phyloP scores from a whole-genome alignment of 805 yeast species.

The Wickerhamiella parazyma region DNA sequence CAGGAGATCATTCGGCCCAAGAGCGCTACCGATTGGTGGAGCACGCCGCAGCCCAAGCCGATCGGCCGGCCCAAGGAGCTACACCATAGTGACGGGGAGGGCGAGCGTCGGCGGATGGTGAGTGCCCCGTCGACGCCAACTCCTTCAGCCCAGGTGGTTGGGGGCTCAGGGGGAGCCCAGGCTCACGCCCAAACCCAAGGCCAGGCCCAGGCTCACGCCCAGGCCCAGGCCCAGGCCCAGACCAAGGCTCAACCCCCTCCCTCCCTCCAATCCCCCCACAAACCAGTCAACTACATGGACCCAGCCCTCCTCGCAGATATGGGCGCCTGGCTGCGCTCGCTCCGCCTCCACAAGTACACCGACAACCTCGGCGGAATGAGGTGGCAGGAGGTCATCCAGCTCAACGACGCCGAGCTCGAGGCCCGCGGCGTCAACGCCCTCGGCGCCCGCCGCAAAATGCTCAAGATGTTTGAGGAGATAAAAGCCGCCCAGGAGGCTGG shows the following conservation, averaged over 20 bases:
- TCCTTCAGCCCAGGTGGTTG: not conserved
- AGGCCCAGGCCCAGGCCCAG: constrained; percentile 4
- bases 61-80: constrained; percentile 7
- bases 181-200: no score
- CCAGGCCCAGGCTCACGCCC: constrained; percentile 1
- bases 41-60: constrained; percentile 6
- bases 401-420: constrained; percentile 56
- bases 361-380: constrained; percentile 57
- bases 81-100: constrained; percentile 8
- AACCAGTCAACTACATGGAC: constrained; percentile 25
- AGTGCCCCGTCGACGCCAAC: not conserved
- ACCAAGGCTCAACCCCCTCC: not conserved
- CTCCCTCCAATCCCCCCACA: constrained; percentile 14
- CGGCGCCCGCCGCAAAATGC: constrained; percentile 88
- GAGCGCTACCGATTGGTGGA: constrained; percentile 17
- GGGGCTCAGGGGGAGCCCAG: no score
- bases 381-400: constrained; percentile 68
- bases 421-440: constrained; percentile 78
- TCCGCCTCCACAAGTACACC: constrained; percentile 89
- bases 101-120: not conserved
- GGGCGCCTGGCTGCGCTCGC: constrained; percentile 82
- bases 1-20: constrained; percentile 21
- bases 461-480: constrained; percentile 83
- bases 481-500: constrained; percentile 38
- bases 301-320: constrained; percentile 44